Evolutionary conservation across 352 stramenopile species (phyloP).

Genomic region (Thalassiosira allenii): DNA sequence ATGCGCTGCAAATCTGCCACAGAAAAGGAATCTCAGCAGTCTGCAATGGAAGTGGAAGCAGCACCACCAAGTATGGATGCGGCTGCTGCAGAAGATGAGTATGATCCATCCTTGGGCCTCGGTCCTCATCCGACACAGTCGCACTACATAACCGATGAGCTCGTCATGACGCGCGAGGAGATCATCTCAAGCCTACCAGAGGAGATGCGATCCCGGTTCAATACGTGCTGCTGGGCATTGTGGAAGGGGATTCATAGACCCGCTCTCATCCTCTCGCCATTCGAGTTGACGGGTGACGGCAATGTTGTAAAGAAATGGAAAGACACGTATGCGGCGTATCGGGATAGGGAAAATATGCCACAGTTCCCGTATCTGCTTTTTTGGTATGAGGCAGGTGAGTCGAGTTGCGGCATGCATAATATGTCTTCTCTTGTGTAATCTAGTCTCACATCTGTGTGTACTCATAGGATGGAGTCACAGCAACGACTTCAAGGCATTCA

Average conservation of each 20-base stretch:
- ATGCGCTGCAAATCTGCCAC: too few relatives aligned
- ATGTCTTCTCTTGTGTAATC: too few relatives aligned
- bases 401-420: not conserved
- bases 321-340: not conserved
- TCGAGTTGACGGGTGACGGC: slow-evolving; percentile 1
- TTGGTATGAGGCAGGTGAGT: slow-evolving; percentile 17
- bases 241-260: slow-evolving; percentile 12
- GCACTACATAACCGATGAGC: slow-evolving; percentile 12
- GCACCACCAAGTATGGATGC: too few relatives aligned
- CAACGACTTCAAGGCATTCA: slow-evolving; percentile 28
- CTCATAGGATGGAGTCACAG: not conserved
- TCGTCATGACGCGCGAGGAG: slow-evolving; percentile 9
- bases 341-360: not conserved
- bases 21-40: too few relatives aligned
- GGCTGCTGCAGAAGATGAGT: not conserved
- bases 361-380: slow-evolving; percentile 13
- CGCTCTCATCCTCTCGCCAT: slow-evolving; percentile 17
- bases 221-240: slow-evolving; percentile 3
- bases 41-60: too few relatives aligned
- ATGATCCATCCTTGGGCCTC: not conserved
- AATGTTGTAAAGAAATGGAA: not conserved
- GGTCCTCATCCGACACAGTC: not conserved
- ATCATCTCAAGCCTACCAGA: slow-evolving; percentile 6
- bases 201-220: slow-evolving; percentile 3
- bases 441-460: too few relatives aligned